phyloP scores from a whole-genome alignment of 2,329 filamentous ascomycete genomes.

The Davidsoniella neocaledoniae region DNA sequence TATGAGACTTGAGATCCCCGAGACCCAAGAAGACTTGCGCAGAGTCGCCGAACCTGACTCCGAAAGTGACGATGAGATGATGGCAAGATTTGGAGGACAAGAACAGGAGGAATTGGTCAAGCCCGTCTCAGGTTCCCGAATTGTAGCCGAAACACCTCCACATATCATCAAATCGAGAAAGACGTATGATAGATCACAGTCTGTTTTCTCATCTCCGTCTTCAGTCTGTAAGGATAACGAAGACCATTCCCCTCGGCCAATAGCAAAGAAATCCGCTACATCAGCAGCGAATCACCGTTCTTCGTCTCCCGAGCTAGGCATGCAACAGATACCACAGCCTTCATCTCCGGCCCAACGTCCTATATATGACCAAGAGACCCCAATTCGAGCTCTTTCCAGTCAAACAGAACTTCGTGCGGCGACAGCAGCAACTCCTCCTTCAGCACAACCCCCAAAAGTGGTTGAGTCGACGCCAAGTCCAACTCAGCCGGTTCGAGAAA shows the following conservation, averaged over 20 bases:
- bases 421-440: neutral
- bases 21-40: neutral
- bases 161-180: no score
- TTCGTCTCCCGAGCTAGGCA: conserved; percentile 3
- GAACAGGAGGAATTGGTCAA: no score
- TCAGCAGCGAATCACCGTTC: neutral
- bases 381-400: neutral
- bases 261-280: neutral
- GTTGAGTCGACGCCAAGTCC: neutral
- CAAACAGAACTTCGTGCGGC: neutral
- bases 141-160: neutral
- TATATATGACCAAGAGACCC: neutral
- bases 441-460: neutral
- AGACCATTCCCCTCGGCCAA: neutral
- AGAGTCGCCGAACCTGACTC: neutral
- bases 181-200: neutral
- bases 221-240: neutral
- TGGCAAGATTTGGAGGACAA: no score
- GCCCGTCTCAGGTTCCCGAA: no score
- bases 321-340: neutral
- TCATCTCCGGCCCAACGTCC: neutral
- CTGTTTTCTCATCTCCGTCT: neutral
- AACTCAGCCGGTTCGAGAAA: neutral
- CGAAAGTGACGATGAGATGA: neutral
- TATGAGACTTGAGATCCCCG: neutral